Evolutionary conservation across 2,329 filamentous ascomycete species (phyloP).

Genomic region (Verticillium longisporum): DNA sequence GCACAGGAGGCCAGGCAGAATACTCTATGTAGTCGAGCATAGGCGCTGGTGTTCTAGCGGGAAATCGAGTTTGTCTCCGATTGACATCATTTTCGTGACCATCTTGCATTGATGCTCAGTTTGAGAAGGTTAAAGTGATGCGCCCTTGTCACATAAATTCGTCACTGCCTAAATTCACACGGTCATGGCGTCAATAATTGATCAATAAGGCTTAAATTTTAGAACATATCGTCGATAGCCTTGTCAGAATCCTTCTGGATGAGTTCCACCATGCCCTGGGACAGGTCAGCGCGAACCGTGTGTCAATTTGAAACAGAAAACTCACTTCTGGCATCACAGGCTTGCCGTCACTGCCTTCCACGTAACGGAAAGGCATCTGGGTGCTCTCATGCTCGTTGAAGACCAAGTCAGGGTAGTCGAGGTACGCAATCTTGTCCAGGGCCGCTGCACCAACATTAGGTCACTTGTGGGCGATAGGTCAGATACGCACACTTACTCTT

Average conservation of each 20-base stretch:
- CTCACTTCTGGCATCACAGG: constrained; percentile 88
- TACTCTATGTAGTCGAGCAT: too few species aligned
- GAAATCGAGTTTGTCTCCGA: too few species aligned
- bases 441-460: constrained; percentile 46
- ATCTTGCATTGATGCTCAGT: too few species aligned
- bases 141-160: too few species aligned
- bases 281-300: constrained; percentile 13
- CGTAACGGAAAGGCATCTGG: constrained; percentile 97
- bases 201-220: constrained; percentile 5
- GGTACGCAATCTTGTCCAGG: constrained; percentile 70
- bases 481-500: constrained; percentile 51
- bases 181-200: too few species aligned
- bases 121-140: too few species aligned
- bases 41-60: not conserved
- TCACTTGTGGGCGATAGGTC: not conserved
- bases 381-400: constrained; percentile 91
- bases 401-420: constrained; percentile 84
- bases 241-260: constrained; percentile 94
- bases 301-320: not conserved
- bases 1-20: too few species aligned
- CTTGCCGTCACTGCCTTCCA: constrained; percentile 64
- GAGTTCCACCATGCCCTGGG: constrained; percentile 85
- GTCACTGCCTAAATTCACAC: too few species aligned
- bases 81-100: too few species aligned
- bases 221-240: constrained; percentile 79